Evolutionary conservation across 2,329 filamentous ascomycete genomes (phyloP).

Genomic region (Penicillium janthinellum): DNA sequence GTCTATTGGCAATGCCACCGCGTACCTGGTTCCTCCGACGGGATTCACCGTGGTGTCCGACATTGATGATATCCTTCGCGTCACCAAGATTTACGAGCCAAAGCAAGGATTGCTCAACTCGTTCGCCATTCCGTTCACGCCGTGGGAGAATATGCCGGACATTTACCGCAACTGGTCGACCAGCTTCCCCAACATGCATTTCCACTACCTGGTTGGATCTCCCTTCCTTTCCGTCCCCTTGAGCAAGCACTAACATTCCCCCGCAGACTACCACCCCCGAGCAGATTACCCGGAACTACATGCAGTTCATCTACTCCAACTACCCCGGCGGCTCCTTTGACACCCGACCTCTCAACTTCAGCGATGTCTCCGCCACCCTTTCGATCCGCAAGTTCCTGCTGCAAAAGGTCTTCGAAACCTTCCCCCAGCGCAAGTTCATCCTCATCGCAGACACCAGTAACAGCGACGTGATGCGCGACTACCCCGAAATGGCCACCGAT

Average conservation of each 20-base stretch:
- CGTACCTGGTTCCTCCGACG: constrained; percentile 70
- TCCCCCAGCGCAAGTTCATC: constrained; percentile 73
- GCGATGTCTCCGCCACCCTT: constrained; percentile 70
- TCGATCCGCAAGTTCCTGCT: constrained; percentile 71
- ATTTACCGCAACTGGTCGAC: constrained; percentile 69
- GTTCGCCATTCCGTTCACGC: constrained; percentile 69
- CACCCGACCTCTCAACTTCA: constrained; percentile 77
- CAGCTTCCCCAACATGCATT: background rate
- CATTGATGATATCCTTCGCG: constrained; percentile 77
- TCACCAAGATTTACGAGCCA: constrained; percentile 78
- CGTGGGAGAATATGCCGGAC: constrained; percentile 78
- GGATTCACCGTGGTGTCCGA: constrained; percentile 75
- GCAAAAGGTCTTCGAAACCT: constrained; percentile 72
- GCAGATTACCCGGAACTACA: constrained; percentile 75
- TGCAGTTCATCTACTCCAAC: constrained; percentile 74
- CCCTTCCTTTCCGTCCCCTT: background rate
- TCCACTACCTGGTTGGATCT: background rate
- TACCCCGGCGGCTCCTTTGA: constrained; percentile 79
- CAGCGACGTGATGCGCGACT: constrained; percentile 69
- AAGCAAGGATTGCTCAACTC: constrained; percentile 74
- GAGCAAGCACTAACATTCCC: background rate
- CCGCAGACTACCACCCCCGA: constrained; percentile 75
- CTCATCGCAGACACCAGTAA: constrained; percentile 77
- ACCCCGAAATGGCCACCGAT: constrained; percentile 62
- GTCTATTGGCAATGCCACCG: constrained; percentile 50